Conservation (phyloP, 192 early-diverging fungal genomes). For the Chytriomyces hyalinus region DNA sequence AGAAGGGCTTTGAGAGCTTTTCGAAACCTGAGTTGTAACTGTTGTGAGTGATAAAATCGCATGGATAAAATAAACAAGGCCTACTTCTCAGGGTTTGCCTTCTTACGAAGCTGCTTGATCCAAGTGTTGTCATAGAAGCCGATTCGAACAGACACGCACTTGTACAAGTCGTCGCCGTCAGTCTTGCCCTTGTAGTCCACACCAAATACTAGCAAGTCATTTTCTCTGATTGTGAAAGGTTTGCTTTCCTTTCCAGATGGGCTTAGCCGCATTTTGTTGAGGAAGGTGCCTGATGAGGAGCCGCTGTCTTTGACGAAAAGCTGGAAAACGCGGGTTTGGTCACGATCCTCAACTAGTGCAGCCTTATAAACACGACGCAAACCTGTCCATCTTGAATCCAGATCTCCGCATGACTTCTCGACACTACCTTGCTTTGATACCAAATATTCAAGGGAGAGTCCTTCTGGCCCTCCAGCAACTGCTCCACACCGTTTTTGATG, state of each 20-base stretch:
- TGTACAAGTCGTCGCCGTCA: constrained; percentile 62
- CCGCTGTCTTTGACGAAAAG: constrained; percentile 94
- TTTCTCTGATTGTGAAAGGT: constrained; percentile 74
- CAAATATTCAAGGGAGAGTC: constrained; percentile 52
- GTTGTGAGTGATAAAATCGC: neutral
- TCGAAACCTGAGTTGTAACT: constrained; percentile 41
- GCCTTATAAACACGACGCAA: too few relatives aligned
- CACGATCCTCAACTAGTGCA: too few relatives aligned
- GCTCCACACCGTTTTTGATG: constrained; percentile 49
- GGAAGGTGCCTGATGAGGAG: constrained; percentile 96
- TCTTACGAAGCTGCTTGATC: constrained; percentile 50
- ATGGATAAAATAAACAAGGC: neutral
- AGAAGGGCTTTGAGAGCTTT: constrained; percentile 57
- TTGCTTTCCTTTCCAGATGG: constrained; percentile 84
- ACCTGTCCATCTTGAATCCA: constrained; percentile 80
- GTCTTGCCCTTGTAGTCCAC: constrained; percentile 65
- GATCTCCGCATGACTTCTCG: constrained; percentile 90
- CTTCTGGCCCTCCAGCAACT: constrained; percentile 40
- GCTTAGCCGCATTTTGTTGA: constrained; percentile 92
- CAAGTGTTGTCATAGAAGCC: constrained; percentile 61
- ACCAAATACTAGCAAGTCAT: constrained; percentile 63
- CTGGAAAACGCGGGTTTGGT: constrained; percentile 43
- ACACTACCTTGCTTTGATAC: constrained; percentile 84
- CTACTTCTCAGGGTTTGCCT: constrained; percentile 62
- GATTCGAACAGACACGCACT: constrained; percentile 51